Conservation (phyloP, 192 early-diverging fungal genomes). For the Coemansia aciculifera region DNA sequence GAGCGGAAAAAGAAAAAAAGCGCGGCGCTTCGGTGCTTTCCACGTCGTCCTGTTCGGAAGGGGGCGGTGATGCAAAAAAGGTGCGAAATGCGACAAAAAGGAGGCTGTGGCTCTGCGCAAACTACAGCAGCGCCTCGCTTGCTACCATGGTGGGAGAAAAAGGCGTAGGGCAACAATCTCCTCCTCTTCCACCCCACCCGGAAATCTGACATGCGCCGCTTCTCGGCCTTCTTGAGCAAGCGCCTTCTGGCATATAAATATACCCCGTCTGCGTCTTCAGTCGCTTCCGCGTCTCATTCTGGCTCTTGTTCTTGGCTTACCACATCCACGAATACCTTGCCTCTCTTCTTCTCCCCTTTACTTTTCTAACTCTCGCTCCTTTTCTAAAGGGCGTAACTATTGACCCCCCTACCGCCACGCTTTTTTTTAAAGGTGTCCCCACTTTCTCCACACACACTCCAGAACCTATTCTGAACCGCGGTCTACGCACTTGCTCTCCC, state of each 20-base stretch:
- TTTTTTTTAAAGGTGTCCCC: neutral
- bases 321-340: constrained; percentile 3
- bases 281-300: constrained; percentile 2
- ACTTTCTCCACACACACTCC: neutral
- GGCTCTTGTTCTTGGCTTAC: constrained; percentile 10
- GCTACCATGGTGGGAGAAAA: neutral
- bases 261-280: neutral
- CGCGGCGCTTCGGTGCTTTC: constrained; percentile 1
- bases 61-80: constrained; percentile 2
- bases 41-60: neutral
- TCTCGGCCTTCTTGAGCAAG: constrained; percentile 2
- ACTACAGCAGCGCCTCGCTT: neutral
- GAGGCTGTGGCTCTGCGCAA: constrained; percentile 4
- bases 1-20: neutral
- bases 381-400: neutral
- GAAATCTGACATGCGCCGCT: neutral
- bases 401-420: neutral
- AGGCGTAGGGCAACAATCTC: neutral
- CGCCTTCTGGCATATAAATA: neutral
- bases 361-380: neutral
- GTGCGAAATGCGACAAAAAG: constrained; percentile 1
- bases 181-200: neutral
- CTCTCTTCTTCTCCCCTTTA: neutral
- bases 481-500: neutral
- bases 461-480: neutral